Evolutionary conservation across 2,329 filamentous ascomycete genomes (phyloP), one percentile per base, ranked within the genome.

Genomic region (Monosporascus sp.): DNA sequence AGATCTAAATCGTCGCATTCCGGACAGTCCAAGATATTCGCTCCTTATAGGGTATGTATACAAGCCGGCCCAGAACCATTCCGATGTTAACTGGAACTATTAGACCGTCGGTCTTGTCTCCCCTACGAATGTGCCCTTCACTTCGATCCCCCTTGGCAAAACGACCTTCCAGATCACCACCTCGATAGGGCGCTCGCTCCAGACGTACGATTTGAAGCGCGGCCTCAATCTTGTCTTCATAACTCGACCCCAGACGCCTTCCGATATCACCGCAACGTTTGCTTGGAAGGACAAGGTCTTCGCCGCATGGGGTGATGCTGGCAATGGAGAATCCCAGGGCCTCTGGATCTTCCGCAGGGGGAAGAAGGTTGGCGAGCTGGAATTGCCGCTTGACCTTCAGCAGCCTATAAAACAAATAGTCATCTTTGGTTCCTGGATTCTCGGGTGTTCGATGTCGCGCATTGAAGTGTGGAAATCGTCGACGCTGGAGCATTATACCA

Each of bases 91-190:
- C 49, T 38, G 45, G 8, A 20, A 14, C 20, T 24, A 48, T 27
- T 68, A 96, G 90, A 97, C 93, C 47, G 82, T 99, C 60, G 94
- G 94, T 17, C 79, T 99, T 35, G 91, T 99, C 2, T 97, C 94
- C 5, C 91, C 94, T 1, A 97, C 93, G 2, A 74, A 79, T 48
- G 91, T 97, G 0, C 93, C 94, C 0, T 97, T 99, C 67, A 92
- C 93, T 2, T 88, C 88, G 6, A 81, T 95, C 35, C 89, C 93
- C 1, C 78, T 96, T 17, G 94, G 94, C 54, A 96, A 96, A 73
- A 93, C 90, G 1, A 96, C 91, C 3, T 99, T 96, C 68, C 94
- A 99, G 70, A 91, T 99, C 71, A 97, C 94, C 37, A 99, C 94
- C 31, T 97, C 91, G 0, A 89, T 95, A 57, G 94, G 93, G 58